Evolutionary conservation across 2,329 filamentous ascomycete genomes (phyloP).

Genomic region (Pezicula radicicola): DNA sequence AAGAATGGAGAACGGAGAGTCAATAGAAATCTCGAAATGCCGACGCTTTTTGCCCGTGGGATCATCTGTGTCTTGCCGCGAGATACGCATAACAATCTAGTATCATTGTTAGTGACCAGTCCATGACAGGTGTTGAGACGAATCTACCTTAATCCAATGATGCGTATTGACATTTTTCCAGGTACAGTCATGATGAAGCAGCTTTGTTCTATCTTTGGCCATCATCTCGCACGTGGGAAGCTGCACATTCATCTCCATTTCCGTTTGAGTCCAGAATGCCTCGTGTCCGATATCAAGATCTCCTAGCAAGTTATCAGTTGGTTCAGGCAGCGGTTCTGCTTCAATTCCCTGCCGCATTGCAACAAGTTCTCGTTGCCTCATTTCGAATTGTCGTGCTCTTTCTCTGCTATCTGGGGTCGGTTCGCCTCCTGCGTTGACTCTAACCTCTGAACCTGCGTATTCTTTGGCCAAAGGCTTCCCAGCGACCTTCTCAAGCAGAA

Average conservation of each 20-base stretch:
- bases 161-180: slow-evolving; percentile 73
- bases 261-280: slow-evolving; percentile 57
- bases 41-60: slow-evolving; percentile 55
- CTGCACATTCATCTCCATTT: slow-evolving; percentile 74
- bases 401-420: slow-evolving; percentile 47
- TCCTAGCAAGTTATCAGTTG: slow-evolving; percentile 60
- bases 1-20: slow-evolving; percentile 73
- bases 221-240: slow-evolving; percentile 67
- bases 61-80: slow-evolving; percentile 62
- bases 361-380: slow-evolving; percentile 37
- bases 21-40: slow-evolving; percentile 76
- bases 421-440: slow-evolving; percentile 64
- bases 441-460: slow-evolving; percentile 64
- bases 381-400: slow-evolving; percentile 29
- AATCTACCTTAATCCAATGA: slow-evolving; percentile 71
- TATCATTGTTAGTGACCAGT: slow-evolving; percentile 2
- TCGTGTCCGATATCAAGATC: slow-evolving; percentile 54
- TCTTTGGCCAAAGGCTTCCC: slow-evolving; percentile 60
- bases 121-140: neutral
- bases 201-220: slow-evolving; percentile 57
- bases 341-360: slow-evolving; percentile 52
- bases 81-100: slow-evolving; percentile 71
- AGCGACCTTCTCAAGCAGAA: slow-evolving; percentile 69
- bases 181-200: slow-evolving; percentile 69
- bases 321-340: slow-evolving; percentile 22